A percentile compares a stretch with the other conserved stretches of the same genome.
phyloP scores from a whole-genome alignment of 1,139 yeast species.

The Scheffersomyces segobiensis region DNA sequence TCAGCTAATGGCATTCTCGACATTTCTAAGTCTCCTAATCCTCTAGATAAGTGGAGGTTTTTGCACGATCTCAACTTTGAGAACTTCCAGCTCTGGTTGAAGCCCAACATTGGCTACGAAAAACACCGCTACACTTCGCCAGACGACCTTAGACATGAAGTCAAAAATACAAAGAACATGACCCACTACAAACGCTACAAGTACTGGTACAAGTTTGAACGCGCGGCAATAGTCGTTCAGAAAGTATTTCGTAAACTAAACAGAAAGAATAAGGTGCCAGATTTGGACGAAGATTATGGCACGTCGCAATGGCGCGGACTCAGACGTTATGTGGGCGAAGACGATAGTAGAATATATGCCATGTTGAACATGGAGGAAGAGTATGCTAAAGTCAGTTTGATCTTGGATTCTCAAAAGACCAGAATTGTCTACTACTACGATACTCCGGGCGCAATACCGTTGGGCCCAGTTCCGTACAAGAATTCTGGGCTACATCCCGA shows the following conservation, averaged over 20 bases:
- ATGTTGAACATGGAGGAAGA: slow-evolving; percentile 49
- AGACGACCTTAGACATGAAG: neutral
- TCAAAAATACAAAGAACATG: slow-evolving; percentile 5
- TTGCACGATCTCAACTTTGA: slow-evolving; percentile 44
- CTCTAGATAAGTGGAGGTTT: slow-evolving; percentile 56
- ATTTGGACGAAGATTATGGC: slow-evolving; percentile 9
- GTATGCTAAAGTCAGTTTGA: slow-evolving; percentile 78
- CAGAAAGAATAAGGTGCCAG: slow-evolving; percentile 3
- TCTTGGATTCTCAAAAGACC: slow-evolving; percentile 64
- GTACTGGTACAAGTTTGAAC: slow-evolving; percentile 23
- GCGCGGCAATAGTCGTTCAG: slow-evolving; percentile 12
- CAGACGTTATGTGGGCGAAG: slow-evolving; percentile 42
- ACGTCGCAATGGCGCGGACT: slow-evolving; percentile 39
- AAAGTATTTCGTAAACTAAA: neutral
- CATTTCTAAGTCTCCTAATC: slow-evolving; percentile 47
- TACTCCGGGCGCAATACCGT: slow-evolving; percentile 62
- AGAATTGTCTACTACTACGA: slow-evolving; percentile 67
- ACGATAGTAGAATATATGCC: slow-evolving; percentile 32
- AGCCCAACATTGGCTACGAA: slow-evolving; percentile 65
- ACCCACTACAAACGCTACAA: slow-evolving; percentile 22
- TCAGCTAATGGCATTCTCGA: slow-evolving; percentile 63
- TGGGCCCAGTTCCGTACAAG: neutral
- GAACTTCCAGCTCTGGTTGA: slow-evolving; percentile 58
- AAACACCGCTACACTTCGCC: slow-evolving; percentile 13
- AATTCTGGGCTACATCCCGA: slow-evolving; percentile 44